Base-by-base conservation (phyloP, 2,329 filamentous ascomycete species). In the Exutisphaerella laricina region DNA sequence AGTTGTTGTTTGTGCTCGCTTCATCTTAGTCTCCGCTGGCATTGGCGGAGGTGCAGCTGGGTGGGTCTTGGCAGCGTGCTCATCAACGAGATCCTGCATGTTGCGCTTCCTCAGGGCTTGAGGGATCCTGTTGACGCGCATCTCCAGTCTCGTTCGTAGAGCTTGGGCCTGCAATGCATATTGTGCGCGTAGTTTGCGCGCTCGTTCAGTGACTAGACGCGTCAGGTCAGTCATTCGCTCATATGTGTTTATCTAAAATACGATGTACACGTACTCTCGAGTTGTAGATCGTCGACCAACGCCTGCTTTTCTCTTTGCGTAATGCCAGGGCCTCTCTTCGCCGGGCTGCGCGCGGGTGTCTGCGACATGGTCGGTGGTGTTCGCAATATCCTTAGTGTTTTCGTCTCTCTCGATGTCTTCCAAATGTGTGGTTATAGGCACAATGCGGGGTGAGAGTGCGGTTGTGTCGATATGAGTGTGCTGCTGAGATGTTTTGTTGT, bases 41-140 rank as follows among this genome's bases (percentile, higher is more conserved):
- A 55, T 43, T 18, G 54, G 41, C 23, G 55, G 41, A 16, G 55
- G 39, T 31, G 55, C 50, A 26, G 43, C 49, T 37, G 58, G 56
- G 18, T 51, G 57, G 23, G 51, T 36, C 46, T 54, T 60, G 40
- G 59, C 53, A 13, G 59, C 53, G 53, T 78, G 66, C 49, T 76
- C 77, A 31, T 77, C 70, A 4, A 89, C 63, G 6, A 97, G 72
- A 32, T 95, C 89, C 43, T 81, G 80, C 75, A 98, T 90, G 44
- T 79, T 94, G 49, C 80, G 75, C 59, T 84, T 85, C 46, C 90
- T 82, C 50, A 95, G 69, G 12, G 82, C 76, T 56, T 80, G 77
- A 5, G 92, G 92, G 39, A 97, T 92, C 41, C 92, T 82, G 62
- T 96, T 95, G 64, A 97, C 78, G 67, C 92, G 85, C 69, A 94